Percentiles rank a stretch among this genome's conserved stretches.
phyloP scores from a whole-genome alignment of 192 early-diverging fungal genomes.

The Cetraspora pellucida region DNA sequence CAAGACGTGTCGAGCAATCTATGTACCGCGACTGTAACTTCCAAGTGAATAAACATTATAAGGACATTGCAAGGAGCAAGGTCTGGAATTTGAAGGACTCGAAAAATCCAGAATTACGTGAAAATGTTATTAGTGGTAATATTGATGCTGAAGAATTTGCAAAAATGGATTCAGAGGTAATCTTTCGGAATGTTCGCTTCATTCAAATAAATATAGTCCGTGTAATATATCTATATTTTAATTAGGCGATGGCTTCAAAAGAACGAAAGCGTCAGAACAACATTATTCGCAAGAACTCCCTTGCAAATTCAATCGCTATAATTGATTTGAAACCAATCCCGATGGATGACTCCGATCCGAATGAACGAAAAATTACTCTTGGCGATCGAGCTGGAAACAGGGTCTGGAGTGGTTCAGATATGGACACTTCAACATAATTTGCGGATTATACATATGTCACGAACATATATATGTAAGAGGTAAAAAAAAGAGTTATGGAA shows the following conservation, averaged over 20 bases:
- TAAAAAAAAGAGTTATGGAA: no score
- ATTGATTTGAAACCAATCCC: not conserved
- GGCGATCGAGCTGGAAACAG: not conserved
- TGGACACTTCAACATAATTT: not conserved
- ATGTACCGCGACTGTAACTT: constrained; percentile 13
- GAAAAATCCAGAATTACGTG: constrained; percentile 17
- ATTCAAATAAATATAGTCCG: not conserved
- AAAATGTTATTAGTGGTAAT: not conserved
- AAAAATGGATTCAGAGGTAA: constrained; percentile 16
- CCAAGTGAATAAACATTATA: constrained; percentile 17
- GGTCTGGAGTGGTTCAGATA: not conserved
- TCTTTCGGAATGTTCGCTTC: not conserved
- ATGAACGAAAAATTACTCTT: not conserved
- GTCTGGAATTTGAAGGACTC: constrained; percentile 22
- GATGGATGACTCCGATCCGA: not conserved
- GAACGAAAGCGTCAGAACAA: constrained; percentile 21
- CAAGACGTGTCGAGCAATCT: constrained; percentile 1
- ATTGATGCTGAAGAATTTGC: constrained; percentile 19
- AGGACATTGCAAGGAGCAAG: constrained; percentile 8
- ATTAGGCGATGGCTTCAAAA: constrained; percentile 23
- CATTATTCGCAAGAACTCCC: constrained; percentile 10
- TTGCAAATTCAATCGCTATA: constrained; percentile 11
- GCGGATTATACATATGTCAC: no score
- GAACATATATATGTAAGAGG: no score
- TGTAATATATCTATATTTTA: not conserved